Percentiles rank a stretch among this genome's conserved stretches.
These are phyloP conservation scores for Macrolepiota albuminosa DNA, from an alignment of 768 basidiomycete genomes.

Conservation along the genomic window DNA sequence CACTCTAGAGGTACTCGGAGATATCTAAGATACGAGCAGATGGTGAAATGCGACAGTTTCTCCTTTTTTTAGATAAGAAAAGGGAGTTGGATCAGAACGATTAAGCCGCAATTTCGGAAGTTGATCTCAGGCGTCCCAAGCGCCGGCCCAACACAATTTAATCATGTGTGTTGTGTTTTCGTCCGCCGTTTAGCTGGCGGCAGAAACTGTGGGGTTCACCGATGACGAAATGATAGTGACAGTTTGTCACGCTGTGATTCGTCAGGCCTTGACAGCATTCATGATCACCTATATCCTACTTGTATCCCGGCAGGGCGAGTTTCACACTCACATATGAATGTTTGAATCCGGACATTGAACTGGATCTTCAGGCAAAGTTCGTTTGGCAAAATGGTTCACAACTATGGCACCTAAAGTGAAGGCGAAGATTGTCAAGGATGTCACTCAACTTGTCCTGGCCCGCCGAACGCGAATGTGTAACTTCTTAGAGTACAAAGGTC, in stretches of 20 bases:
- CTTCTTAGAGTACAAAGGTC: conserved; percentile 98
- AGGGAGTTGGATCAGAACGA: conserved; percentile 1
- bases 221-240: neutral
- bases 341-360: conserved; percentile 4
- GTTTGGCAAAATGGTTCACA: conserved; percentile 97
- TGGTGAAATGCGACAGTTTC: neutral
- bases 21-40: neutral
- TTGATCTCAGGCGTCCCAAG: neutral
- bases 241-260: conserved; percentile 5
- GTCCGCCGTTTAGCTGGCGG: neutral
- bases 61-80: conserved; percentile 7
- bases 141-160: neutral
- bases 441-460: conserved; percentile 94
- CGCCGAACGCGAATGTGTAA: conserved; percentile 98
- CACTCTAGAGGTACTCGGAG: neutral
- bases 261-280: conserved; percentile 7
- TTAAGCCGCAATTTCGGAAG: neutral
- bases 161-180: neutral
- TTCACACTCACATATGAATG: conserved; percentile 7
- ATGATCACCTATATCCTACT: conserved; percentile 99
- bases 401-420: conserved; percentile 89
- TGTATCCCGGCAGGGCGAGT: conserved; percentile 89
- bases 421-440: conserved; percentile 98
- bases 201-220: no score
- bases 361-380: conserved; percentile 73